These are phyloP conservation scores for Caryopteris hybrid DNA, from an alignment of 305 asterid species.

Conservation along the genomic window DNA sequence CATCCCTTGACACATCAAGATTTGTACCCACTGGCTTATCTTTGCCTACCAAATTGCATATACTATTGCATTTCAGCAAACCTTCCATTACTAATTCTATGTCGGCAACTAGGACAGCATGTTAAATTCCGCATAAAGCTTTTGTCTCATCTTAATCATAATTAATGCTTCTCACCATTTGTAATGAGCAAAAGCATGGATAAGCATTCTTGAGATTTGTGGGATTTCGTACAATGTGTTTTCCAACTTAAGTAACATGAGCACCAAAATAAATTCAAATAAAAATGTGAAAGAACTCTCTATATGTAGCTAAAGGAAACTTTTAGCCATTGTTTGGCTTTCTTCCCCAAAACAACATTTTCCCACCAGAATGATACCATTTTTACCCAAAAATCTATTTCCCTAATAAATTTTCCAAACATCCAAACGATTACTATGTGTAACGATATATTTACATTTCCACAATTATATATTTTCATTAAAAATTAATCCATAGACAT, in stretches of 20 bases:
- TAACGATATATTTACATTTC: neutral
- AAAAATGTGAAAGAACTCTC: neutral
- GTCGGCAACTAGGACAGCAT: neutral
- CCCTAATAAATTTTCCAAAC: neutral
- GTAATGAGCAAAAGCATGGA: neutral
- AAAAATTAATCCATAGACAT: no score
- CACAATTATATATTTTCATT: neutral
- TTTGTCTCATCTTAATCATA: neutral
- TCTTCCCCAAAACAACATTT: neutral
- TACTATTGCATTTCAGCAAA: neutral
- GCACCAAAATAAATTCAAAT: neutral
- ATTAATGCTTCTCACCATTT: slow-evolving; percentile 1
- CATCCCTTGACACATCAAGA: neutral
- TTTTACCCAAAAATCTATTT: neutral
- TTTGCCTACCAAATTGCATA: neutral
- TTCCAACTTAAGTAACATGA: neutral
- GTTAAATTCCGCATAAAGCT: neutral
- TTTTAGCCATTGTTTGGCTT: neutral
- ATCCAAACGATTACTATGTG: neutral
- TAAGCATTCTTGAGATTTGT: neutral
- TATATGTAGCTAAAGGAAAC: neutral
- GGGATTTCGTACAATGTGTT: neutral
- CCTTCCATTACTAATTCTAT: neutral
- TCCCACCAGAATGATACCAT: neutral
- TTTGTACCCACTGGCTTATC: neutral